Percentiles rank a stretch among this genome's conserved stretches.
These are phyloP conservation scores for Cladosporium oxysporum DNA, from an alignment of 2,329 filamentous ascomycete genomes.

Conservation along the genomic window DNA sequence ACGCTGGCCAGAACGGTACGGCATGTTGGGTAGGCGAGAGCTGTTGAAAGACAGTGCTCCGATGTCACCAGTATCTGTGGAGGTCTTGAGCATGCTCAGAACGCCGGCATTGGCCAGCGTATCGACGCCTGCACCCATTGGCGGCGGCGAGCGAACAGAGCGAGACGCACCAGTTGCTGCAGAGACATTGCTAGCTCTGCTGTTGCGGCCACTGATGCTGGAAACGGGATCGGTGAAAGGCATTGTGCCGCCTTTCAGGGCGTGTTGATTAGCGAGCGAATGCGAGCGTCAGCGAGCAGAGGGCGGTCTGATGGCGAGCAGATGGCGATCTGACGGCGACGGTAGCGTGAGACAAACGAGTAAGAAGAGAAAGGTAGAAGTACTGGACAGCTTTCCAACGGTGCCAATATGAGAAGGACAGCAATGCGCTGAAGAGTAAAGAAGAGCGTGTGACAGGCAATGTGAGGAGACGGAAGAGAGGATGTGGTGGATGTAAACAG, in stretches of 20 bases:
- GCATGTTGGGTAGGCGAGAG: slow-evolving; percentile 41
- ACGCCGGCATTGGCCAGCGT: slow-evolving; percentile 44
- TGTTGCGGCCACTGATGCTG: slow-evolving; percentile 49
- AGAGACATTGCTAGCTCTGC: slow-evolving; percentile 50
- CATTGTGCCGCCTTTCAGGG: slow-evolving; percentile 43
- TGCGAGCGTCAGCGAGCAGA: neutral
- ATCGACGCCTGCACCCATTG: slow-evolving; percentile 34
- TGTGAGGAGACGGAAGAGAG: slow-evolving; percentile 17
- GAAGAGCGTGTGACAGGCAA: slow-evolving; percentile 15
- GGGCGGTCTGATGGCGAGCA: neutral
- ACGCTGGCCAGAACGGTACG: slow-evolving; percentile 40
- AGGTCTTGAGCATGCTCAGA: slow-evolving; percentile 53
- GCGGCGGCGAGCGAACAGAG: slow-evolving; percentile 33
- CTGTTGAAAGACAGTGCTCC: slow-evolving; percentile 42
- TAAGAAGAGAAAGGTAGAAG: slow-evolving; percentile 20
- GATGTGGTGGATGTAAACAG: slow-evolving; percentile 10
- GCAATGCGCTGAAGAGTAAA: slow-evolving; percentile 28
- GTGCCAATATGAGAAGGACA: slow-evolving; percentile 27
- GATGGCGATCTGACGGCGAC: slow-evolving; percentile 27
- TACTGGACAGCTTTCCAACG: slow-evolving; percentile 33
- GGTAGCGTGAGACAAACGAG: slow-evolving; percentile 8
- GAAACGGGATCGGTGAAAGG: slow-evolving; percentile 47
- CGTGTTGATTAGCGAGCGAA: slow-evolving; percentile 30
- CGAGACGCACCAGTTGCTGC: slow-evolving; percentile 35
- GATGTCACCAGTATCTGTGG: slow-evolving; percentile 51